Evolutionary conservation across 345 rosid species (phyloP), one percentile per base, ranked within the genome.

Genomic region (Erucastrum elatum): DNA sequence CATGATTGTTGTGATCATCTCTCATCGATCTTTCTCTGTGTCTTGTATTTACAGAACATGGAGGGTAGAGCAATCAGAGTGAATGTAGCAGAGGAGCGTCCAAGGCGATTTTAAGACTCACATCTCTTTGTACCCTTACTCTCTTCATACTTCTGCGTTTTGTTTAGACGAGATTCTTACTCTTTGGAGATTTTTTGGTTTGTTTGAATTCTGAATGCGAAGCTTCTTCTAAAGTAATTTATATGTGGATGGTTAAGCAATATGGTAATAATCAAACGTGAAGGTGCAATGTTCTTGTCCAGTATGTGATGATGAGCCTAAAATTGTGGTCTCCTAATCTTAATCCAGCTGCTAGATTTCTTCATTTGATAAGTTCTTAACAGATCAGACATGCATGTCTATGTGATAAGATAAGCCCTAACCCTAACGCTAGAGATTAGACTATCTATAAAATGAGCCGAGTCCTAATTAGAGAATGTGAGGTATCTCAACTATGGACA

Each of bases 1-100:
- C 17, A 49, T 49, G 25, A 8, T 39, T 39, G 26, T 39, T 75
- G 13, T 27, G 49, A 39, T 68, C 34, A 51, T 63, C 49, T 53
- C 37, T 44, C 15, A 27, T 26, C 6, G 3, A 12, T 21, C 29
- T 25, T 27, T 64, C 4, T 9, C 15, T 68, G 49, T 53, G 25
- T 66, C 8, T 68, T 16, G 67, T 49, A n/a, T 74, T 73, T 86
- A 82, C 90, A 94, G 98, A 86, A 69, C 81, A 72, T 94, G 82
- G 93, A 92, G 16, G 97, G 98, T 65, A 88, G 98, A 83, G 87
- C 97, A 10, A 84, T 94, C 79, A 87, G 96, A 83, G 97, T 94
- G 60, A 92, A 94, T 71, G 88, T 87, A 41, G 98, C 98, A 0
- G 94, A 87, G 77, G 88, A 89, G 65, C 88, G 96, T 72, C 90